Conservation (phyloP, 768 basidiomycete genomes). For the Calvatia gigantea region DNA sequence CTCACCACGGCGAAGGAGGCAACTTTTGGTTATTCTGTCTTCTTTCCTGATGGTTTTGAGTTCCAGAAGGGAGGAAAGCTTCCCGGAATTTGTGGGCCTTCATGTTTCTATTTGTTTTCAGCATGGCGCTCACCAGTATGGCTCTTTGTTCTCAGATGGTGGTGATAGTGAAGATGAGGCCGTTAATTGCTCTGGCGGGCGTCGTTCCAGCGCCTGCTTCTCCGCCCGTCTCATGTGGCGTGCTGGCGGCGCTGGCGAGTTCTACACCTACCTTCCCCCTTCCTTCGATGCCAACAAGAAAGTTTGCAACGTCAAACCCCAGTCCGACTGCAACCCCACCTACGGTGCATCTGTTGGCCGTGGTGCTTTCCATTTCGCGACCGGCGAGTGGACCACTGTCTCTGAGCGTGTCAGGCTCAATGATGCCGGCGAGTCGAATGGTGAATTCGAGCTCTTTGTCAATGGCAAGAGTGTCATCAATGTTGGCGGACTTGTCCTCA, state of each 20-base stretch:
- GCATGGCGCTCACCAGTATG: conserved; percentile 5
- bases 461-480: conserved; percentile 63
- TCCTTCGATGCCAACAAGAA: conserved; percentile 42
- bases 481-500: conserved; percentile 52
- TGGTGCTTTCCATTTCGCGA: conserved; percentile 58
- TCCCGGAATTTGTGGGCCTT: conserved; percentile 61
- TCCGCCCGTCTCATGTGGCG: conserved; percentile 72
- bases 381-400: conserved; percentile 64
- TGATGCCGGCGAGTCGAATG: conserved; percentile 62
- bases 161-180: conserved; percentile 48
- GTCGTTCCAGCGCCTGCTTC: conserved; percentile 54
- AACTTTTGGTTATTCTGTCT: conserved; percentile 58
- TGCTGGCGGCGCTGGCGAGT: conserved; percentile 51
- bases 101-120: background rate
- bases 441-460: conserved; percentile 63
- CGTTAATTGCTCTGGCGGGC: conserved; percentile 59
- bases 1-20: conserved; percentile 61
- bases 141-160: conserved; percentile 37
- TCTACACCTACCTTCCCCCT: conserved; percentile 68
- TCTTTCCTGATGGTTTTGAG: conserved; percentile 57
- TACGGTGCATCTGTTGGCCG: conserved; percentile 68
- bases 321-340: conserved; percentile 51
- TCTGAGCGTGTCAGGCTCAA: conserved; percentile 70
- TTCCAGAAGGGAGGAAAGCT: conserved; percentile 70
- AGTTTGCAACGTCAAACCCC: conserved; percentile 44